A percentile compares a stretch with the other conserved stretches of the same genome.
phyloP scores from a whole-genome alignment of 768 basidiomycete genomes.

The Scleroderma citrinum region DNA sequence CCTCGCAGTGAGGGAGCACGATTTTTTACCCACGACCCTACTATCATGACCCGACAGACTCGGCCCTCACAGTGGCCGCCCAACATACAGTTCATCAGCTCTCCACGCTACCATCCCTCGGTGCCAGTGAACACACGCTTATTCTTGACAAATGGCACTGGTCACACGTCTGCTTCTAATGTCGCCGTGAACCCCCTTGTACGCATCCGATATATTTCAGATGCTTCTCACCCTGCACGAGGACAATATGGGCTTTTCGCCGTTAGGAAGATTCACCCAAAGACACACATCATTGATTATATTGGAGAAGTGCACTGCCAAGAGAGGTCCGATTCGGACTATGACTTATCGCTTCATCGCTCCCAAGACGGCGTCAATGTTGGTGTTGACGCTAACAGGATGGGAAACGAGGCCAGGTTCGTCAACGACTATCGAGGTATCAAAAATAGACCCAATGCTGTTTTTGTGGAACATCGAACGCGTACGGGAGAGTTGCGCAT shows the following conservation, averaged over 20 bases:
- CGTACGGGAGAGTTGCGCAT: slow-evolving; percentile 62
- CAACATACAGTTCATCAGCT: slow-evolving; percentile 47
- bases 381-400: slow-evolving; percentile 67
- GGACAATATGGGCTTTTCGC: slow-evolving; percentile 84
- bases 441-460: slow-evolving; percentile 58
- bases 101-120: slow-evolving; percentile 51
- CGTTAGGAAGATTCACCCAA: slow-evolving; percentile 57
- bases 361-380: slow-evolving; percentile 51
- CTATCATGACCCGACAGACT: not conserved
- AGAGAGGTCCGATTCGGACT: slow-evolving; percentile 68
- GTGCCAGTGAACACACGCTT: slow-evolving; percentile 39
- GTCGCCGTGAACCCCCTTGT: slow-evolving; percentile 32
- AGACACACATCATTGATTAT: slow-evolving; percentile 72
- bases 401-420: slow-evolving; percentile 87
- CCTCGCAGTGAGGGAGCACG: too few relatives aligned
- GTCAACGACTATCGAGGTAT: slow-evolving; percentile 89
- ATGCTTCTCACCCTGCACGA: slow-evolving; percentile 60
- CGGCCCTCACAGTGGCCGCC: slow-evolving; percentile 47
- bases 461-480: slow-evolving; percentile 56
- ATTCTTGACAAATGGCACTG: slow-evolving; percentile 30
- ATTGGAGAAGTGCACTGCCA: slow-evolving; percentile 81
- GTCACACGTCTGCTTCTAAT: slow-evolving; percentile 3
- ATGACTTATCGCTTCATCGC: slow-evolving; percentile 79
- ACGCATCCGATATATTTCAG: slow-evolving; percentile 51
- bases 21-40: not conserved